Evolutionary conservation across 2,329 filamentous ascomycete genomes (phyloP).

Genomic region (Colletotrichum plurivorum): DNA sequence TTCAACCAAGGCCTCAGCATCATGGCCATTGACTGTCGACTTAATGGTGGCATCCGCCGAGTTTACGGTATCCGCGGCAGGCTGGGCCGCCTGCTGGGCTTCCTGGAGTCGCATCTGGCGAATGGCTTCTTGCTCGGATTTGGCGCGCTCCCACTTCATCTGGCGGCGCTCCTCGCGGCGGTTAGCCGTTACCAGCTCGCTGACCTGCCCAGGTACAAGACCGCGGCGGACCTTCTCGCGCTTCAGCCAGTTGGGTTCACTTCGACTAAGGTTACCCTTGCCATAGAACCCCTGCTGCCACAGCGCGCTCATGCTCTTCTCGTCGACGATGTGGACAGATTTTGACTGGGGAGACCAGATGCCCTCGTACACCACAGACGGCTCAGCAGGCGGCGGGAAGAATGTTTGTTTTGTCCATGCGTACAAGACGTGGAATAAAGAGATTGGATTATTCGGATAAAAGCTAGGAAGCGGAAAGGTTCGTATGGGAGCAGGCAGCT

Average conservation of each 20-base stretch:
- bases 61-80: not conserved
- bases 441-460: conserved; percentile 93
- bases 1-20: conserved; percentile 23
- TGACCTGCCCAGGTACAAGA: conserved; percentile 76
- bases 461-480: conserved; percentile 89
- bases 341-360: conserved; percentile 86
- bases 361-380: conserved; percentile 76
- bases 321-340: conserved; percentile 87
- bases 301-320: conserved; percentile 80
- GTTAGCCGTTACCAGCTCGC: conserved; percentile 83
- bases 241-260: conserved; percentile 93
- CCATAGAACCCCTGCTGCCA: conserved; percentile 99
- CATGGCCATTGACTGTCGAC: conserved; percentile 15
- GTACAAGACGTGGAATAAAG: conserved; percentile 83
- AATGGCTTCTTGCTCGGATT: conserved; percentile 86
- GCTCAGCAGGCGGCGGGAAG: conserved; percentile 75
- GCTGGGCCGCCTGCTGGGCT: conserved; percentile 47
- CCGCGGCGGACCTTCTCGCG: conserved; percentile 82
- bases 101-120: conserved; percentile 73
- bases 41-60: conserved; percentile 2
- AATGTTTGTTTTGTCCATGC: conserved; percentile 83
- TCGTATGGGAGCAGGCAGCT: conserved; percentile 83
- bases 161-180: conserved; percentile 85
- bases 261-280: conserved; percentile 92
- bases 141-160: conserved; percentile 93